Base-by-base conservation (phyloP, 1,139 yeast species). In the Arxiozyma slooffiae region DNA sequence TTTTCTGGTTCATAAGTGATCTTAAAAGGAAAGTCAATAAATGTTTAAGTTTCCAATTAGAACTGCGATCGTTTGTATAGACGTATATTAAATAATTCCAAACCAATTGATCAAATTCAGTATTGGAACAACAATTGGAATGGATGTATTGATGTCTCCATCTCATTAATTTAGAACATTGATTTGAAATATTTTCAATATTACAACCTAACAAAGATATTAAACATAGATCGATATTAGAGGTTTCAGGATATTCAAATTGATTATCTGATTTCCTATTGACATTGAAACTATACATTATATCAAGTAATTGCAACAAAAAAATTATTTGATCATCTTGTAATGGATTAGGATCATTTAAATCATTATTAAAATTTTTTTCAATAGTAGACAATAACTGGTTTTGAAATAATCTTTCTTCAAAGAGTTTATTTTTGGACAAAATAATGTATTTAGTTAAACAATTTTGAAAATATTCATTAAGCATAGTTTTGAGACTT, bases 21-120 rank as follows among this genome's bases (percentile, higher is more conserved):
- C 88, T 71, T 48, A 83, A 64, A 81, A 86, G 78, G 26, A 81
- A 68, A 11, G 78, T 70, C 50, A 71, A 76, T 0, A 78, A 79
- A 58, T 74, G 75, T 14, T 75, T 67, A 53, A 73, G 75, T 36
- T 66, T 59, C 48, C 69, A 67, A 11, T 60, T 56, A 0, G 60
- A 49, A 1, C 55, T 47, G 0, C 49, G 41, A 7, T 48, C 44
- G 1, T 73, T 62, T 1, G 55, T 52, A 44, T 70, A 65, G 38
- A 80, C 62, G 0, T 60, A 51, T 51, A 70, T 73, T 7, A 81
- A 68, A 2, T 73, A 57, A 6, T 67, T 58, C 86, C 86, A 81
- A 1, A 77, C 57, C 8, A 66, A 57, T 0, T 52, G 22, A 5
- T 53, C 71, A 50, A 55, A 58, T 2, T 39, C 30, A 7, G 16